Evolutionary conservation across 257 asterid genomes (phyloP).

Genomic region (Ilex asprella): DNA sequence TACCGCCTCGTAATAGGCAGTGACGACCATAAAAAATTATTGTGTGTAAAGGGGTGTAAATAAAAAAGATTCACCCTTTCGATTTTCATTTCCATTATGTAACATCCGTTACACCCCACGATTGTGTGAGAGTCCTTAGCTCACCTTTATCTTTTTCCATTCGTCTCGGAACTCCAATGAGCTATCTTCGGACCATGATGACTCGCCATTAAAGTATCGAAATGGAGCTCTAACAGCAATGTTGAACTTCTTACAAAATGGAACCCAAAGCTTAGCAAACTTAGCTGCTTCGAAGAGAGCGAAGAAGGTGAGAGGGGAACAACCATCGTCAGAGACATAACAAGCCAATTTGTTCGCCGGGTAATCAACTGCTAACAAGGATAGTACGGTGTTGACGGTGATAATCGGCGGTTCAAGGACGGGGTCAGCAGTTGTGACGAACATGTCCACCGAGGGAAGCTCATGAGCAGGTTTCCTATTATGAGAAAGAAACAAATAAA

Average conservation of each 20-base stretch:
- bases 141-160: constrained; percentile 26
- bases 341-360: constrained; percentile 31
- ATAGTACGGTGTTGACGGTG: constrained; percentile 28
- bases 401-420: constrained; percentile 26
- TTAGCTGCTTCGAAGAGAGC: constrained; percentile 26
- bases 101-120: too few species aligned
- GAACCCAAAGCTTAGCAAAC: constrained; percentile 31
- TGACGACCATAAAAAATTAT: too few species aligned
- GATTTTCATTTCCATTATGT: too few species aligned
- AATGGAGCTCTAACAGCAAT: constrained; percentile 30
- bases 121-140: too few species aligned
- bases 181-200: neutral
- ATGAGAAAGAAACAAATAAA: neutral
- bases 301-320: constrained; percentile 25
- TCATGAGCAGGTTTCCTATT: constrained; percentile 1
- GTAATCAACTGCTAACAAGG: constrained; percentile 29
- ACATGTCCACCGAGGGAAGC: constrained; percentile 28
- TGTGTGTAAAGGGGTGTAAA: too few species aligned
- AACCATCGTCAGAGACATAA: constrained; percentile 33
- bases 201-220: constrained; percentile 13
- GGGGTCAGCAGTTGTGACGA: constrained; percentile 33
- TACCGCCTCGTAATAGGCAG: too few species aligned
- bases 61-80: too few species aligned
- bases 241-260: constrained; percentile 26
- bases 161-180: constrained; percentile 19